These are phyloP conservation scores for Xylariaceae sp. DNA, from an alignment of 2,329 filamentous ascomycete genomes.

Conservation along the genomic window DNA sequence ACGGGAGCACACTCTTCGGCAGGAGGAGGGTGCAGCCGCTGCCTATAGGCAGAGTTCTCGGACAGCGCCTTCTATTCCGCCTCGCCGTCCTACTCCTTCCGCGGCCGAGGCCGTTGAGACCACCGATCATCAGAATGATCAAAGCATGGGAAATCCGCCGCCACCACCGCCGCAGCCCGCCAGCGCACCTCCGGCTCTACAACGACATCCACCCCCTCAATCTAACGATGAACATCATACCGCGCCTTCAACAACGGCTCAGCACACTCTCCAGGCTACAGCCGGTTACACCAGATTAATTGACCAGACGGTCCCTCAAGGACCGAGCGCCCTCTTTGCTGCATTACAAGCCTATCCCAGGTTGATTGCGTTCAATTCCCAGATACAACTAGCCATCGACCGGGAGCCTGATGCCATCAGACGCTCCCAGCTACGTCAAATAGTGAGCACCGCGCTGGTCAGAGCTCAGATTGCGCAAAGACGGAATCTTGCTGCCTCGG, in stretches of 20 bases:
- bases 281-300: constrained; percentile 51
- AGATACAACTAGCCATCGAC: constrained; percentile 52
- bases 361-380: constrained; percentile 46
- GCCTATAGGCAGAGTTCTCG: constrained; percentile 35
- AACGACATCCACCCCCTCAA: constrained; percentile 25
- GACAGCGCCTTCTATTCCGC: constrained; percentile 6
- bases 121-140: constrained; percentile 10
- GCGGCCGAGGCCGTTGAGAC: constrained; percentile 7
- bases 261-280: constrained; percentile 36
- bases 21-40: constrained; percentile 64
- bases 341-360: constrained; percentile 47
- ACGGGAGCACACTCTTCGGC: constrained; percentile 69
- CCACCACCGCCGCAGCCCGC: constrained; percentile 21
- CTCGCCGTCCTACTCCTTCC: constrained; percentile 17
- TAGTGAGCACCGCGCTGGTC: constrained; percentile 46
- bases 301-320: constrained; percentile 51
- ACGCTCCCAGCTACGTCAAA: constrained; percentile 49
- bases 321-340: constrained; percentile 45
- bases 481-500: constrained; percentile 24
- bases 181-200: constrained; percentile 26
- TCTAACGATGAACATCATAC: constrained; percentile 30
- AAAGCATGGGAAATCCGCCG: constrained; percentile 11
- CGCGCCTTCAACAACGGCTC: constrained; percentile 31
- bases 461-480: constrained; percentile 46
- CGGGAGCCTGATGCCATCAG: constrained; percentile 47